Base-by-base conservation (phyloP, 805 yeast genomes). In the Yamadazyma phyllophila region DNA sequence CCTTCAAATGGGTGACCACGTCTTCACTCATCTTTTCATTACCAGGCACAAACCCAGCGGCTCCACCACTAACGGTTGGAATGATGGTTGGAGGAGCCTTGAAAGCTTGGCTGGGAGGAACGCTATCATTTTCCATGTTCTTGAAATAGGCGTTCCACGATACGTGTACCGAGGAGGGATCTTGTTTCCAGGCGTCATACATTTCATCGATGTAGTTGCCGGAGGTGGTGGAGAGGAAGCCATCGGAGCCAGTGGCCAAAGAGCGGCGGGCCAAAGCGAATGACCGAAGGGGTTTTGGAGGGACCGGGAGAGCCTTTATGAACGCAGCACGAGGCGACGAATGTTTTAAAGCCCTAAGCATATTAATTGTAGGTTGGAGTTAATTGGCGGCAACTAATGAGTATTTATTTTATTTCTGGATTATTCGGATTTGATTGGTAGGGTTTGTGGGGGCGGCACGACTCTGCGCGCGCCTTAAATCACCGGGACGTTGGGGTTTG, bases 91-190 rank as follows among this genome's bases (percentile, higher is more conserved):
- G 99, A 14, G 99, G 99, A 17, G 98, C 92, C 48, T 72, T 67
- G 67, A 83, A 94, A 2, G 98, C 97, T 47, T 75, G 66, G 0
- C 90, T 65, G 26, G 94, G 81, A 15, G 96, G 80, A 20, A 82
- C 80, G 37, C 74, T 74, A 45, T 82, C 82, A 50, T 82, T 74
- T 54, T 85, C 89, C 69, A 94, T 74, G 76, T 92, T 92, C 70
- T 85, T 85, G 79, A 94, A 94, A 73, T 94, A 94, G 7, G 96
- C 91, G 64, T 89, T 85, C 99, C 99, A 94, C 17, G 97, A 91
- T 34, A 83, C 84, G 67, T 94, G 99, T 36, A 94, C 99, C 44
- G 92, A 82, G 36, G 74, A 52, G 26, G 98, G 99, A 65, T 94
- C 99, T 53, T 81, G 67, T 60, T 81, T 78, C 98, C 98, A 94